Evolutionary conservation across 495 filamentous ascomycete species (phyloP).

Genomic region (Xylaria sp.): DNA sequence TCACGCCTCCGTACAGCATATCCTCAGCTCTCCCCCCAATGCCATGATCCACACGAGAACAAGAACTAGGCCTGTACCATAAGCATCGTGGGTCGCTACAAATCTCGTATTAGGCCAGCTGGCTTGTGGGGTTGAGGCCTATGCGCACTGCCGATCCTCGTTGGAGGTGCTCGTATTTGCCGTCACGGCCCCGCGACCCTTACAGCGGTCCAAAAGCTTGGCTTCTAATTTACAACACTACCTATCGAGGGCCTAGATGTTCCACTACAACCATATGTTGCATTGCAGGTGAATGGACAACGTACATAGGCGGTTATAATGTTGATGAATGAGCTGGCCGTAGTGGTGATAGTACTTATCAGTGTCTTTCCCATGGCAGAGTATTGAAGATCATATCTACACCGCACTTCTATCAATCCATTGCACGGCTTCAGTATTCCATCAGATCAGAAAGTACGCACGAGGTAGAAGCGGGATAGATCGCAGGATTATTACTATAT

Average conservation of each 20-base stretch:
- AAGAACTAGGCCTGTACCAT: background rate
- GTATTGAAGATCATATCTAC: background rate
- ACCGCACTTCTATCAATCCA: background rate
- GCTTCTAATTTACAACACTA: conserved; percentile 9
- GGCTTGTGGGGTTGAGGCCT: conserved; percentile 16
- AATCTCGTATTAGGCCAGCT: conserved; percentile 21
- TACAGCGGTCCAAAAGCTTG: background rate
- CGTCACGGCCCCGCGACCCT: conserved; percentile 20
- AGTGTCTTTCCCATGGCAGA: background rate
- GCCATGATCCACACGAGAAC: background rate
- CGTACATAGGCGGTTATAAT: background rate
- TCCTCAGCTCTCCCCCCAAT: background rate
- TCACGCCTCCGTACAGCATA: background rate
- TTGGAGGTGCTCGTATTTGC: conserved; percentile 25
- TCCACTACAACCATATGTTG: conserved; percentile 2
- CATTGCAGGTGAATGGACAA: background rate
- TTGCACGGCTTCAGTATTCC: background rate
- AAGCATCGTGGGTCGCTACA: conserved; percentile 12
- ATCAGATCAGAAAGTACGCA: background rate
- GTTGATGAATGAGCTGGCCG: background rate
- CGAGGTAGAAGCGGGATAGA: background rate
- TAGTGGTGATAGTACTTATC: background rate
- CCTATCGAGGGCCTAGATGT: background rate
- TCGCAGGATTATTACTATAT: conserved; percentile 20
- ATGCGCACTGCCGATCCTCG: conserved; percentile 20